These are phyloP conservation scores for Meredithiella fracta DNA, from an alignment of 2,329 filamentous ascomycete species.

Conservation along the genomic window DNA sequence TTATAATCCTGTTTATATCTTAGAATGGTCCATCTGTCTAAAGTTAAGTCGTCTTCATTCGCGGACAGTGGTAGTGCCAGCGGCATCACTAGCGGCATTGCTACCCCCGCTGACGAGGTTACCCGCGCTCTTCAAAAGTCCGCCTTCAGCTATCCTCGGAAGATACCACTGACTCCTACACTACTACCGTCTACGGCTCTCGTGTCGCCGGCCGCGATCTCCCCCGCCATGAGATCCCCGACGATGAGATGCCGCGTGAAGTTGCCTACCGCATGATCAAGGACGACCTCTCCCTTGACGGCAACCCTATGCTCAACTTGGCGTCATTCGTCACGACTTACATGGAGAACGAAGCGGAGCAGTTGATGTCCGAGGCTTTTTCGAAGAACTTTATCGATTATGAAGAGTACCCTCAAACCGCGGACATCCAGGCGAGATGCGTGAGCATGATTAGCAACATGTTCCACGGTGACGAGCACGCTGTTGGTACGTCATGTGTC, in stretches of 20 bases:
- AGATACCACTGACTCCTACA: conserved; percentile 41
- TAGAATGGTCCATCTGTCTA: conserved; percentile 34
- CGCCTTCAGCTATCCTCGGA: conserved; percentile 29
- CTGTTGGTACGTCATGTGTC: conserved; percentile 75
- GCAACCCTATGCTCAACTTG: conserved; percentile 74
- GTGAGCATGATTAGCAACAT: conserved; percentile 80
- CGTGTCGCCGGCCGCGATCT: conserved; percentile 67
- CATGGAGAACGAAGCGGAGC: conserved; percentile 94
- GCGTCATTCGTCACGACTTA: conserved; percentile 92
- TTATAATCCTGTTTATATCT: neutral
- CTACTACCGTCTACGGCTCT: conserved; percentile 75
- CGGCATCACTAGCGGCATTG: neutral
- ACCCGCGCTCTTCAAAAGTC: conserved; percentile 26
- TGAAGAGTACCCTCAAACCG: conserved; percentile 66
- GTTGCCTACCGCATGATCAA: conserved; percentile 96
- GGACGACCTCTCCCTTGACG: conserved; percentile 81
- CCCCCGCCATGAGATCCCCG: conserved; percentile 72
- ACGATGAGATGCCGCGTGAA: conserved; percentile 75
- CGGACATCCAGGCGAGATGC: conserved; percentile 81
- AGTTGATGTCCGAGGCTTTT: conserved; percentile 84
- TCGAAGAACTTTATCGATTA: conserved; percentile 93
- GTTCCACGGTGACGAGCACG: conserved; percentile 54
- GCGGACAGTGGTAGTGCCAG: conserved; percentile 6
- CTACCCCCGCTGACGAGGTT: conserved; percentile 18
- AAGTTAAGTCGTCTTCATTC: conserved; percentile 2